A percentile compares a stretch with the other conserved stretches of the same genome.
Conservation (phyloP, 1,284 basidiomycete species). For the Fomitopsis palustris region DNA sequence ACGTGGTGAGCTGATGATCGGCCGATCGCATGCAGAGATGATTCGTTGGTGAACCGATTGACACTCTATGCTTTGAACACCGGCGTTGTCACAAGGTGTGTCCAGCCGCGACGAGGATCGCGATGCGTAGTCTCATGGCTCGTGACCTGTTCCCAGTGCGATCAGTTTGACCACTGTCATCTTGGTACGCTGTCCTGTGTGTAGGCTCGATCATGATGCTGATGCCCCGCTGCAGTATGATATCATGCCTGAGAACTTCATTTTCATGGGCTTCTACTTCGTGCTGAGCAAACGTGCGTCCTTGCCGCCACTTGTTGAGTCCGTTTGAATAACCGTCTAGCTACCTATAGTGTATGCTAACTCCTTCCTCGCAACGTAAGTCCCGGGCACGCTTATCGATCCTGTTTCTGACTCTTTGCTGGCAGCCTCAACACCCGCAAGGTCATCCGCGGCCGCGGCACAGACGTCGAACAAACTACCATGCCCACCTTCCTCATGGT, state of each 20-base stretch:
- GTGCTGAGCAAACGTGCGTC: conserved; percentile 56
- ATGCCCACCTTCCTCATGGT: conserved; percentile 44
- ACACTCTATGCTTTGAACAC: conserved; percentile 57
- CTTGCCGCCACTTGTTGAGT: background rate
- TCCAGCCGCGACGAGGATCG: background rate
- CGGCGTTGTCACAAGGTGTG: conserved; percentile 57
- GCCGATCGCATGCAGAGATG: conserved; percentile 37
- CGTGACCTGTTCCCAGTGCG: conserved; percentile 34
- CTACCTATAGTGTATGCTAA: conserved; percentile 57
- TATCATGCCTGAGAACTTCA: conserved; percentile 48
- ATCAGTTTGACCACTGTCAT: conserved; percentile 56
- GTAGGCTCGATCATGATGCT: background rate
- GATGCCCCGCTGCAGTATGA: conserved; percentile 44
- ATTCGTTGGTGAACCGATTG: conserved; percentile 55
- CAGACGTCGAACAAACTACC: conserved; percentile 34
- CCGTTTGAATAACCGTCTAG: background rate
- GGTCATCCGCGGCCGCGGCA: conserved; percentile 40
- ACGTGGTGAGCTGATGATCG: background rate
- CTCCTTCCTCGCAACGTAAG: conserved; percentile 66
- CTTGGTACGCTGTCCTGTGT: conserved; percentile 37
- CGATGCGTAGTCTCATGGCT: background rate
- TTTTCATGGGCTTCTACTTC: conserved; percentile 59
- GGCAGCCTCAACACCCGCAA: conserved; percentile 41
- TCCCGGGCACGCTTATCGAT: background rate
- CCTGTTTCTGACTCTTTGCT: background rate